Conservation (phyloP, 805 yeast species). For the Sungouiella blattae region DNA sequence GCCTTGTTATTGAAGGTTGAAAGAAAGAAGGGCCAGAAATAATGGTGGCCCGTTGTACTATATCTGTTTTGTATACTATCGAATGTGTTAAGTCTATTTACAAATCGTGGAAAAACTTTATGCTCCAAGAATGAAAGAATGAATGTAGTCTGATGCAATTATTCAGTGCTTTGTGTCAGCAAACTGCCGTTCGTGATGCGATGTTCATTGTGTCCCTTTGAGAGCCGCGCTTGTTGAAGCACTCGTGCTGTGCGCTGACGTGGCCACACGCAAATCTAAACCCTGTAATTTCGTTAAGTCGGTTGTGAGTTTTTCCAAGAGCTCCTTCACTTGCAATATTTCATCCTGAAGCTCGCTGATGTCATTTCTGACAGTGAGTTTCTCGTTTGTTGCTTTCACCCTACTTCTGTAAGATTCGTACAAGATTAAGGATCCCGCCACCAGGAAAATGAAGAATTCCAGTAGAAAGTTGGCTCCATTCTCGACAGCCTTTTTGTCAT, state of each 20-base stretch:
- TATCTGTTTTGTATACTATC: constrained; percentile 16
- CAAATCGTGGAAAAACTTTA: no score
- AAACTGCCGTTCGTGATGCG: no score
- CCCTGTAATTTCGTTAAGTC: no score
- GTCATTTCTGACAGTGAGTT: constrained; percentile 70
- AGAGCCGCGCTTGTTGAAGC: no score
- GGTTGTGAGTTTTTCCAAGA: constrained; percentile 12
- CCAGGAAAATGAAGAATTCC: constrained; percentile 72
- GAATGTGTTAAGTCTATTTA: not conserved
- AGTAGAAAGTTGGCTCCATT: constrained; percentile 77
- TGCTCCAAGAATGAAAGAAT: no score
- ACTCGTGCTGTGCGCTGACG: no score
- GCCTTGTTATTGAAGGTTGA: constrained; percentile 32
- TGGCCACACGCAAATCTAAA: no score
- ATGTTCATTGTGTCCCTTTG: no score
- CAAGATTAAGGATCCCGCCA: constrained; percentile 72
- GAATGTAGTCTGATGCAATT: no score
- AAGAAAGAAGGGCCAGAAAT: constrained; percentile 23
- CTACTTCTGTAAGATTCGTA: constrained; percentile 70
- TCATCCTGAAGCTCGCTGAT: constrained; percentile 67
- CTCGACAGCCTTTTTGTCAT: constrained; percentile 78
- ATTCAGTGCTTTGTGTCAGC: no score
- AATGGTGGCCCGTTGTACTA: constrained; percentile 10
- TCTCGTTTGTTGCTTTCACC: constrained; percentile 56
- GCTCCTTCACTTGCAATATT: constrained; percentile 49